Base-by-base conservation (phyloP, 202 grass and related monocot species). In the Bolboschoenoplectus hybrid region DNA sequence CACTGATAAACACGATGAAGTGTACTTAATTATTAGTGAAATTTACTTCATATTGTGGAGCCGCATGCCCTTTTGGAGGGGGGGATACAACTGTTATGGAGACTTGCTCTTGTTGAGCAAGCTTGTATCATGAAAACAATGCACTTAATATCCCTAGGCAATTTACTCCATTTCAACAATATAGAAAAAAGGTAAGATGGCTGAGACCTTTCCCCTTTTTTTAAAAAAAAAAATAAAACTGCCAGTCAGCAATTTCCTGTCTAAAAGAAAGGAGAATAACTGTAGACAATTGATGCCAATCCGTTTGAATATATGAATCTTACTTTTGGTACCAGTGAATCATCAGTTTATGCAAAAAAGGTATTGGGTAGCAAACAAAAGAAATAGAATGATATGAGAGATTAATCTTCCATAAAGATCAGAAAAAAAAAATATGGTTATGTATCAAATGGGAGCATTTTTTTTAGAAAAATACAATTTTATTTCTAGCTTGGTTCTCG, bases 1-100 rank as follows among this genome's bases (percentile, higher is more conserved):
- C 53, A 36, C 76, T 67, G 58, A 70, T 45, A 76, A 88, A 92
- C 79, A 88, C 85, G 76, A 89, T 84, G 83, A 85, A 80, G 83
- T 89, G 90, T 72, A 90, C 63, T 89, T 84, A 74, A 66, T 71
- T 6, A 6, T 44, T 74, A 74, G 41, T 32, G 19, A 74, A 49
- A 53, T 75, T 34, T 34, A 75, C 20, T 10, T 36, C 8, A 32
- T 35, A 65, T 64, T 36, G 32, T 35, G 7, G 63, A 65, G 26
- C 32, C 9, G 26, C 9, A 9, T 26, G 26, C 26, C 26, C 26
- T 26, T 26, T 26, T 9, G 8, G 6, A 10, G 32, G 26, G 61
- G 32, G 26, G 10, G 32, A 69, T 43, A 69, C 13, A 69, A 41
- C 1, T 69, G 66, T 14, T 17, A 26, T 26, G 20, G n/a, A 26